Evolutionary conservation across 768 basidiomycete species (phyloP).

Genomic region (Tephrocybe sp.): DNA sequence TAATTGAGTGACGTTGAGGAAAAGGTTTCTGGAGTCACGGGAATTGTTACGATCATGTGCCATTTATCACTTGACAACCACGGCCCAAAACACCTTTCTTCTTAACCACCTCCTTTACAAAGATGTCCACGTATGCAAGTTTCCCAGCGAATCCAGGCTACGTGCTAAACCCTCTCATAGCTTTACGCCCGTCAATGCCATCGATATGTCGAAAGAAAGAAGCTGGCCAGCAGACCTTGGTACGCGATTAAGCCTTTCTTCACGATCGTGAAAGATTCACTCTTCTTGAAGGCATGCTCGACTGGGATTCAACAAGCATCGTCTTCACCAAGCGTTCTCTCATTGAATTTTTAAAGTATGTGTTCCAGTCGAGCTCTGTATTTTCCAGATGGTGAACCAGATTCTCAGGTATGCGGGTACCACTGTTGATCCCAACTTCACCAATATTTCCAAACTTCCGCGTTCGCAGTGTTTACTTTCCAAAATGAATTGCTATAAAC

Average conservation of each 20-base stretch:
- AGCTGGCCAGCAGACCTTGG: constrained; percentile 73
- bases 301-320: constrained; percentile 76
- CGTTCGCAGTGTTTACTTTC: constrained; percentile 38
- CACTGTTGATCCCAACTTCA: constrained; percentile 75
- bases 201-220: constrained; percentile 66
- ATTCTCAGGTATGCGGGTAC: constrained; percentile 63
- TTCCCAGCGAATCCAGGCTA: neutral
- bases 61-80: constrained; percentile 3
- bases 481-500: neutral
- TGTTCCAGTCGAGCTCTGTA: neutral
- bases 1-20: neutral
- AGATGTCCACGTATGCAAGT: constrained; percentile 40
- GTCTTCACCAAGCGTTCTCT: constrained; percentile 78
- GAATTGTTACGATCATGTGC: constrained; percentile 11
- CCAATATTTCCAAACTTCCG: constrained; percentile 72
- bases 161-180: constrained; percentile 28
- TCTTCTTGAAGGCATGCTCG: constrained; percentile 61
- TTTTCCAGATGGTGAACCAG: neutral
- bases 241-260: constrained; percentile 24
- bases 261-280: neutral
- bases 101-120: constrained; percentile 5
- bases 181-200: constrained; percentile 50
- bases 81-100: neutral
- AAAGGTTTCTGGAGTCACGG: neutral
- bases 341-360: constrained; percentile 76